Conservation (phyloP, 805 yeast genomes). For the Kuraishia capsulata region DNA sequence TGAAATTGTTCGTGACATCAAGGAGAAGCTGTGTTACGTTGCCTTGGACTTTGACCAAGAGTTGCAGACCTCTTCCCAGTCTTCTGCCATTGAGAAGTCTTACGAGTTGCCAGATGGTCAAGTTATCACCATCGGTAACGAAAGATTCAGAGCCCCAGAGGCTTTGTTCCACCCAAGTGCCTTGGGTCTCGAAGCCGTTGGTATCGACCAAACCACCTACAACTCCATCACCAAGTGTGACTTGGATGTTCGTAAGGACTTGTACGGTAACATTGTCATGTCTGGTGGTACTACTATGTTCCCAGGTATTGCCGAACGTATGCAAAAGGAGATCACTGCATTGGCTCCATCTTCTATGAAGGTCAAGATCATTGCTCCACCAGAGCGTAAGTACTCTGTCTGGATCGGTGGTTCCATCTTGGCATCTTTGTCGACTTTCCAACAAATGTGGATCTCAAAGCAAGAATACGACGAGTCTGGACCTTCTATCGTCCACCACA, state of each 20-base stretch:
- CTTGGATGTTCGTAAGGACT: conserved; percentile 97
- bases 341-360: conserved; percentile 99
- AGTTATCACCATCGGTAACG: conserved; percentile 98
- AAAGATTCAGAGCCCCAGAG: conserved; percentile 99
- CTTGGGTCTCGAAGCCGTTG: conserved; percentile 85
- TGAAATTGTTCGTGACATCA: conserved; percentile 90
- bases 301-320: conserved; percentile 99
- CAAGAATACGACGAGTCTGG: conserved; percentile 99
- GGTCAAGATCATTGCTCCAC: conserved; percentile 99
- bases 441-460: conserved; percentile 99
- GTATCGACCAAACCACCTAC: conserved; percentile 97
- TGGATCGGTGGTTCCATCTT: conserved; percentile 99
- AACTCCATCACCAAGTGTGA: conserved; percentile 97
- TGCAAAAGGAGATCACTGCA: conserved; percentile 99
- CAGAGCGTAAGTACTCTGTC: conserved; percentile 98
- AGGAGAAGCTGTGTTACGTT: conserved; percentile 98
- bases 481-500: conserved; percentile 97
- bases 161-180: conserved; percentile 98
- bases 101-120: conserved; percentile 99
- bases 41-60: conserved; percentile 99
- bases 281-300: conserved; percentile 99
- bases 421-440: conserved; percentile 98
- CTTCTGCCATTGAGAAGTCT: conserved; percentile 95
- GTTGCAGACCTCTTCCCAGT: conserved; percentile 98
- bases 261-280: conserved; percentile 98